Evolutionary conservation across 2,329 filamentous ascomycete species (phyloP).

Genomic region (Dothistroma pini): DNA sequence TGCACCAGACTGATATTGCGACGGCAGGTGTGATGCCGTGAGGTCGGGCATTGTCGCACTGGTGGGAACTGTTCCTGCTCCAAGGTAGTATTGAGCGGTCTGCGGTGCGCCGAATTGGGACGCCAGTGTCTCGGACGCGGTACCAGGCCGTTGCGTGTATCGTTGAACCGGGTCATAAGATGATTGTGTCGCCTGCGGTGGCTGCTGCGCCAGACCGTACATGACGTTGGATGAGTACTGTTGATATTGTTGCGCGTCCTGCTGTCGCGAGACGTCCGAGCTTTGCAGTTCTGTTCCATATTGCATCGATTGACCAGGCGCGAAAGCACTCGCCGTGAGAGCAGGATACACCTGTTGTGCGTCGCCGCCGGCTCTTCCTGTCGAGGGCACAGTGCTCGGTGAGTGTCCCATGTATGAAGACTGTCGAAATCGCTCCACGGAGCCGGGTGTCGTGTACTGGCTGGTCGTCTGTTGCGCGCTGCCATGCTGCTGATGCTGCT

Average conservation of each 20-base stretch:
- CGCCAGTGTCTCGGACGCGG: conserved; percentile 72
- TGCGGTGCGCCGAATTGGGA: conserved; percentile 65
- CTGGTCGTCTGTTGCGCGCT: conserved; percentile 35
- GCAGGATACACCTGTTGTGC: conserved; percentile 29
- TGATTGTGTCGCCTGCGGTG: conserved; percentile 51
- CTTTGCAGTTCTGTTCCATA: conserved; percentile 45
- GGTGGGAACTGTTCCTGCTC: conserved; percentile 57
- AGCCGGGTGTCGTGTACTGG: conserved; percentile 44
- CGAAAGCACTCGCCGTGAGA: conserved; percentile 54
- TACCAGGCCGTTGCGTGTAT: conserved; percentile 66
- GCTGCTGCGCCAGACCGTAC: conserved; percentile 68
- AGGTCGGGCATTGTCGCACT: conserved; percentile 57
- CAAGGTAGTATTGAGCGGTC: conserved; percentile 62
- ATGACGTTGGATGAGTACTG: conserved; percentile 63
- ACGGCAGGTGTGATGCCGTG: conserved; percentile 61
- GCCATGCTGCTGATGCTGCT: conserved; percentile 18
- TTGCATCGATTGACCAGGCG: conserved; percentile 50
- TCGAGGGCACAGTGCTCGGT: conserved; percentile 41
- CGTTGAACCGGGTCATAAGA: conserved; percentile 71
- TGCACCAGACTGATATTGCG: conserved; percentile 59
- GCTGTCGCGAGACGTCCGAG: conserved; percentile 55
- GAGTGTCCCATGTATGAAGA: conserved; percentile 43
- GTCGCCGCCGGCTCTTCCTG: conserved; percentile 37
- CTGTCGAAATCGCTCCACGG: conserved; percentile 49
- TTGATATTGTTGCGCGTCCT: conserved; percentile 53